Conservation (phyloP, 2,329 filamentous ascomycete genomes). For the Huntiella decipiens region DNA sequence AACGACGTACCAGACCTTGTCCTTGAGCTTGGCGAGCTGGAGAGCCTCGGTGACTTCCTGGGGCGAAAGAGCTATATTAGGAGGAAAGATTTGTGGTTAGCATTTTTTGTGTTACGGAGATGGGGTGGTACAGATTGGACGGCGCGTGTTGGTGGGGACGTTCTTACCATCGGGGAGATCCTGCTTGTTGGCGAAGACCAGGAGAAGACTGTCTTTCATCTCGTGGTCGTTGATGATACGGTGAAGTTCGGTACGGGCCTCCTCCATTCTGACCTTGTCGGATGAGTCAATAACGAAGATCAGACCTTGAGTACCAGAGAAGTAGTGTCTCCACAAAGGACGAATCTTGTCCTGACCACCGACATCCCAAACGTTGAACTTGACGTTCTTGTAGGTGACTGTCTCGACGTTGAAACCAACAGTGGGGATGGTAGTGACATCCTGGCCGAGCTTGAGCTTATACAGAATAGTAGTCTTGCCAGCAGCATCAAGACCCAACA, state of each 20-base stretch:
- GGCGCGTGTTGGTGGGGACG: background rate
- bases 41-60: conserved; percentile 63
- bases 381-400: conserved; percentile 97
- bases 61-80: conserved; percentile 44
- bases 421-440: conserved; percentile 94
- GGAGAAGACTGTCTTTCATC: conserved; percentile 83
- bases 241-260: conserved; percentile 83
- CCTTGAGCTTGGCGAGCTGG: conserved; percentile 57
- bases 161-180: conserved; percentile 48
- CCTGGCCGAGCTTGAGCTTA: conserved; percentile 96
- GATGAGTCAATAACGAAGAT: conserved; percentile 98
- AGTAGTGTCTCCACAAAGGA: conserved; percentile 95
- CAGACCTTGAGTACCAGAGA: conserved; percentile 83
- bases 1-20: conserved; percentile 72
- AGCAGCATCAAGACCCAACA: conserved; percentile 93
- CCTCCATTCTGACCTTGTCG: conserved; percentile 77
- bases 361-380: conserved; percentile 99
- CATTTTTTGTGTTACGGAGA: background rate
- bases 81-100: conserved; percentile 17
- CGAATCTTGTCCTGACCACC: conserved; percentile 98
- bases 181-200: conserved; percentile 99
- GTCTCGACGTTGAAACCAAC: conserved; percentile 99
- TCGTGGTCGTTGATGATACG: conserved; percentile 96
- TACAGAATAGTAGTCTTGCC: conserved; percentile 99
- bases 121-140: background rate